Base-by-base conservation (phyloP, 208 protist genomes). In the Tritrichomonas musculus region DNA sequence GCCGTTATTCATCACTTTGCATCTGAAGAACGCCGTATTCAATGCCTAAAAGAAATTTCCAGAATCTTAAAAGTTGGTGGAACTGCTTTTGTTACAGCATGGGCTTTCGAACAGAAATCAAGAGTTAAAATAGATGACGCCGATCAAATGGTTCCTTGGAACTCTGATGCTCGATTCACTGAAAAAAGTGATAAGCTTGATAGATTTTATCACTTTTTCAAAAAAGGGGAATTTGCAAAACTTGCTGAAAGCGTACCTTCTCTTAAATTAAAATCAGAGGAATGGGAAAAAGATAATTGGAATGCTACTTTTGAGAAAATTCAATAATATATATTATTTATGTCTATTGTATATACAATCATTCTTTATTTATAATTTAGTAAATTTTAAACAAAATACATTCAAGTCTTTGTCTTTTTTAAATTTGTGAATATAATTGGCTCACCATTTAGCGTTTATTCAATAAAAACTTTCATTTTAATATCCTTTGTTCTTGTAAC, bases 111-210 rank as follows among this genome's bases (percentile, higher is more conserved):
- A 57, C 77, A 88, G 30, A 88, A 88, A 36, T 44, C 33, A 33
- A 88, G 57, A 17, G 53, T 22, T 5, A 2, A n/a, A 22, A 41
- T 39, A 57, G 77, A 88, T n/a, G 27, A 53, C 22, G n/a, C 77
- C 53, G 77, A 88, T 88, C 77, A 88, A 88, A 88, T 88, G 77
- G n/a, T 88, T 14, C 41, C 41, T 11, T 88, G 77, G 77, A 53
- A 5, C 4, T 27, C 57, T 8, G 25, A 47, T 36, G 57, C 53
- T 57, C 14, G 47, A 57, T 88, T 53, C 39, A 47, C 27, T 39
- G 39, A 44, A 17, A 22, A 53, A 14, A 44, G 41, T 13, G 57
- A 53, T 4, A 57, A 14, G 39, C 44, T 53, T 5, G 47, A 88
- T 20, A 88, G 77, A 57, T 88, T 88, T 50, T 88, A 88, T 39